A percentile compares a stretch with the other conserved stretches of the same genome.
phyloP scores from a whole-genome alignment of 2,329 filamentous ascomycete genomes.

The Trichophyton mentagrophytes region DNA sequence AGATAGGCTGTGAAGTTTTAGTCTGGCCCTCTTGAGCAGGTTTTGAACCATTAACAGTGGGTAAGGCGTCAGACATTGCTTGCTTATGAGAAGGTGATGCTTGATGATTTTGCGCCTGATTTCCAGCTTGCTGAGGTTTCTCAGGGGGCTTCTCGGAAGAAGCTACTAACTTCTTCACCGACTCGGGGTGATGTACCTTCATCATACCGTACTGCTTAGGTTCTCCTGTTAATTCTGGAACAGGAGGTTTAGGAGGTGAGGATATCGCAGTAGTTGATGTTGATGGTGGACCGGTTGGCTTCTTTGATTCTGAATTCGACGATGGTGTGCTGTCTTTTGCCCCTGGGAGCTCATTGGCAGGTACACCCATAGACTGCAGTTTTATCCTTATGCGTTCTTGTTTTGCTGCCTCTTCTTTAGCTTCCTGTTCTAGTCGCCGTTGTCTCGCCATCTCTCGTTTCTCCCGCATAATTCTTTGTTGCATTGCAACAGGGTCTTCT shows the following conservation, averaged over 20 bases:
- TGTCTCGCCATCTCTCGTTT: conserved; percentile 45
- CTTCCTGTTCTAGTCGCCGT: conserved; percentile 41
- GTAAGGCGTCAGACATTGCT: background rate
- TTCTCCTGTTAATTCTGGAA: conserved; percentile 44
- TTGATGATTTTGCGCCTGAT: conserved; percentile 18
- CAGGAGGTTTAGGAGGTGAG: conserved; percentile 47
- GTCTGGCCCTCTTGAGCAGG: conserved; percentile 11
- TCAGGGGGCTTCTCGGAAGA: conserved; percentile 25
- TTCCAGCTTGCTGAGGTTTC: conserved; percentile 17
- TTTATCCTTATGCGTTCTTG: conserved; percentile 46
- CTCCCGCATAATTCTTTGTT: conserved; percentile 49
- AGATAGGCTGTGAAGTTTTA: conserved; percentile 2
- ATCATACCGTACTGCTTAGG: conserved; percentile 51
- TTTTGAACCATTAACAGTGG: conserved; percentile 6
- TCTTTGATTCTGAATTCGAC: conserved; percentile 3
- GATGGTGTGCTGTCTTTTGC: conserved; percentile 9
- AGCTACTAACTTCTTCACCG: conserved; percentile 35
- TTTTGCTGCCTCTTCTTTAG: conserved; percentile 44
- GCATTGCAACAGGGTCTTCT: conserved; percentile 38
- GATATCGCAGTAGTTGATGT: conserved; percentile 26
- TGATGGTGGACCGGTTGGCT: conserved; percentile 9
- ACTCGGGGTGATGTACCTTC: conserved; percentile 47
- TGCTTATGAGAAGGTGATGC: conserved; percentile 8
- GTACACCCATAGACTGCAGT: conserved; percentile 41
- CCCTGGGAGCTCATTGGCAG: conserved; percentile 24